A percentile compares a stretch with the other conserved stretches of the same genome.
Evolutionary conservation across 164 flowering plant genomes (phyloP).

Genomic region (Kalanchoe fedtschenkoi): DNA sequence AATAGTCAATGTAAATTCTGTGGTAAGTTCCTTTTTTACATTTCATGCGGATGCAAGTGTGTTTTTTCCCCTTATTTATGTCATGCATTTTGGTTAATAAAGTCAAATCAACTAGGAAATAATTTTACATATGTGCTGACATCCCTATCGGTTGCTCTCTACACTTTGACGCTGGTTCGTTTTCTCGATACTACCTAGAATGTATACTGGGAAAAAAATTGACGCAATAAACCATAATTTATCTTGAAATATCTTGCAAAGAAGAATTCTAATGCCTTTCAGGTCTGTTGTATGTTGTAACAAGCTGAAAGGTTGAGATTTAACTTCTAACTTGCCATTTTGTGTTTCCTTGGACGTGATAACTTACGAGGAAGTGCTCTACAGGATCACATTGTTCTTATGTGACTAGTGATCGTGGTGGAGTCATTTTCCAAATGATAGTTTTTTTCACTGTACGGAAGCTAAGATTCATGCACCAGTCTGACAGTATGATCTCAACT

Average conservation of each 20-base stretch:
- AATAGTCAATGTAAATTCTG: slow-evolving; percentile 78
- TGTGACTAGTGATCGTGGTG: too few relatives aligned
- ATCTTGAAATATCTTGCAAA: too few relatives aligned
- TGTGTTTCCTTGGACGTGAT: not conserved
- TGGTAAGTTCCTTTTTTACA: not conserved
- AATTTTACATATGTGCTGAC: too few relatives aligned
- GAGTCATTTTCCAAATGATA: too few relatives aligned
- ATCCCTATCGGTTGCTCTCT: too few relatives aligned
- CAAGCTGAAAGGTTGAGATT: not conserved
- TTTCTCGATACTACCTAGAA: too few relatives aligned
- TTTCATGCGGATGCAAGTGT: not conserved
- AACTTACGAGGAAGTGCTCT: not conserved
- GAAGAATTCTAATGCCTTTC: too few relatives aligned
- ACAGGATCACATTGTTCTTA: not conserved
- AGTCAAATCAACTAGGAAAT: too few relatives aligned
- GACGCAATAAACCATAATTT: too few relatives aligned
- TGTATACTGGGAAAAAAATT: too few relatives aligned
- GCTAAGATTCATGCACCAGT: not conserved
- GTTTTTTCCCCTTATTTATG: not conserved
- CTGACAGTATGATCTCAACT: not conserved
- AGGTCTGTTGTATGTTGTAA: not conserved
- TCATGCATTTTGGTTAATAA: too few relatives aligned
- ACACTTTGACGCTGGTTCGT: not conserved
- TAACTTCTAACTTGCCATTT: not conserved
- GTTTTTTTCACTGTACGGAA: too few relatives aligned